Conservation (phyloP, 1,284 basidiomycete species). For the Marasmius sp. region DNA sequence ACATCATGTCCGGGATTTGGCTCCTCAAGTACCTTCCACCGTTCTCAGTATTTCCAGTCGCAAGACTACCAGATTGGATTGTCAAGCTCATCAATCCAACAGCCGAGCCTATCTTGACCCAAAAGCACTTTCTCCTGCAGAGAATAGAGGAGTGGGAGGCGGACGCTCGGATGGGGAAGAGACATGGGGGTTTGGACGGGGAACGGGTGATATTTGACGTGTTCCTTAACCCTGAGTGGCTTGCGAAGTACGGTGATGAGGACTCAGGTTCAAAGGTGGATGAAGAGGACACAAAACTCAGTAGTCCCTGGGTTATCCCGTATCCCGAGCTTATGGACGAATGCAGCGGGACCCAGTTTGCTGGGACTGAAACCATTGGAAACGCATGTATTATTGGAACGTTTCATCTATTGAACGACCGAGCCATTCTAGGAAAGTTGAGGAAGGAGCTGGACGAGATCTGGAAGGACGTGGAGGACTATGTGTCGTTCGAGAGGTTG, state of each 20-base stretch:
- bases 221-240: too few relatives aligned
- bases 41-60: not conserved
- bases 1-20: slow-evolving; percentile 10
- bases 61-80: not conserved
- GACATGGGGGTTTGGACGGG: too few relatives aligned
- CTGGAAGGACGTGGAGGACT: slow-evolving; percentile 15
- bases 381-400: slow-evolving; percentile 12
- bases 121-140: too few relatives aligned
- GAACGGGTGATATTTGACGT: too few relatives aligned
- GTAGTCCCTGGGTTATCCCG: not conserved
- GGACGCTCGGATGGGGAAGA: too few relatives aligned
- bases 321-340: slow-evolving; percentile 12
- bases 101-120: not conserved
- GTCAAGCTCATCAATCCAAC: not conserved
- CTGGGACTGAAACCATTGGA: slow-evolving; percentile 12
- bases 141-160: too few relatives aligned
- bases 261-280: too few relatives aligned
- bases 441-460: slow-evolving; percentile 12
- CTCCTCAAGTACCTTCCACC: slow-evolving; percentile 18
- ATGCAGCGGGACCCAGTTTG: slow-evolving; percentile 7
- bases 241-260: not conserved
- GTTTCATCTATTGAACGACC: slow-evolving; percentile 10
- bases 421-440: slow-evolving; percentile 3
- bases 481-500: not conserved
- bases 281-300: not conserved